Evolutionary conservation across 225 moss, liverwort and hornwort species (phyloP).

Genomic region (Bryoerythrophyllum caledonicum): DNA sequence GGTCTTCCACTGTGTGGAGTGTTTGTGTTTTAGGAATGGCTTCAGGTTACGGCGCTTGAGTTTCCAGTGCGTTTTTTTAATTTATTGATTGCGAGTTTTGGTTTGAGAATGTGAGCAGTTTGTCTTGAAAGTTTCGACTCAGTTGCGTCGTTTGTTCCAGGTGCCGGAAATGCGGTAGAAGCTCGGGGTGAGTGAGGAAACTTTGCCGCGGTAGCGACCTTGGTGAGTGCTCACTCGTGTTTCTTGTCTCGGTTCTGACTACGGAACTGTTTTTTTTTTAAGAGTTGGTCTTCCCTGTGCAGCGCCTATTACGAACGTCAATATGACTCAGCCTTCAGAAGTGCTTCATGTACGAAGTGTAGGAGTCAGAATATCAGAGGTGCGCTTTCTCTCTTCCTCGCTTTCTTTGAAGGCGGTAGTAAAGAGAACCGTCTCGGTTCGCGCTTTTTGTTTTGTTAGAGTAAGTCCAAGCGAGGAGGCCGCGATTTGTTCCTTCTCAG

Average conservation of each 20-base stretch:
- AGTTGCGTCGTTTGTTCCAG: slow-evolving; percentile 28
- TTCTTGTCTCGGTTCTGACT: slow-evolving; percentile 5
- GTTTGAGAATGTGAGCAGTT: not conserved
- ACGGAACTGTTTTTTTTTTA: not conserved
- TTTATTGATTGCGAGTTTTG: not conserved
- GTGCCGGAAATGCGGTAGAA: slow-evolving; percentile 15
- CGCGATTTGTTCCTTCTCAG: not conserved
- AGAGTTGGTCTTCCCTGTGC: slow-evolving; percentile 24
- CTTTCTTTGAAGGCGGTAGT: slow-evolving; percentile 2
- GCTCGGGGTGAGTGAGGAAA: slow-evolving; percentile 19
- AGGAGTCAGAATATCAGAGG: slow-evolving; percentile 86
- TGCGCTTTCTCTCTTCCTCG: slow-evolving; percentile 29
- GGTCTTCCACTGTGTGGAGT: not conserved
- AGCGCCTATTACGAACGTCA: slow-evolving; percentile 34
- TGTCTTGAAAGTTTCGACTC: slow-evolving; percentile 21
- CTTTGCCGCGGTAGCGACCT: slow-evolving; percentile 16
- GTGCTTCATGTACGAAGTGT: slow-evolving; percentile 77
- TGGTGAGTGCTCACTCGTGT: slow-evolving; percentile 21
- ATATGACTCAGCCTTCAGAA: slow-evolving; percentile 88
- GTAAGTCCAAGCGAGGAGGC: slow-evolving; percentile 5
- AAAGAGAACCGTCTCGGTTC: slow-evolving; percentile 3
- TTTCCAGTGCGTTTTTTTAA: not conserved
- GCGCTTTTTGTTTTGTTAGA: not conserved
- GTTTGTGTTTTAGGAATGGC: slow-evolving; percentile 7
- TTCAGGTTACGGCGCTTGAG: slow-evolving; percentile 1